A percentile compares a stretch with the other conserved stretches of the same genome.
Conservation (phyloP, 176 grass and related monocot species). For the Juncus inflexus region DNA sequence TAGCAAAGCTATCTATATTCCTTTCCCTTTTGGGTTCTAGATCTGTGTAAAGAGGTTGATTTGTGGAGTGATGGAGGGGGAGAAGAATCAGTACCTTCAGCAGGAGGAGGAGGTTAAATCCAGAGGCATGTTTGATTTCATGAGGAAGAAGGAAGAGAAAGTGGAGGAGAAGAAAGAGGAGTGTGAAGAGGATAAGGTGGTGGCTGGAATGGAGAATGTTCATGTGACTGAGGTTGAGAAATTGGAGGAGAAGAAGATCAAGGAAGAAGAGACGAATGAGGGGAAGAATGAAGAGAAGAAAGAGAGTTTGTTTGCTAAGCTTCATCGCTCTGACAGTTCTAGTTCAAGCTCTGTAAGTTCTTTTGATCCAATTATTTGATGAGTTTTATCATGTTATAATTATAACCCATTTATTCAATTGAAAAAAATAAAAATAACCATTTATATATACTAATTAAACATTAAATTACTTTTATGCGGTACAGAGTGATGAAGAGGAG, state of each 20-base stretch:
- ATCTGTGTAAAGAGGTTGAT: background rate
- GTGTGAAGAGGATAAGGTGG: conserved; percentile 38
- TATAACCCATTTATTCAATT: background rate
- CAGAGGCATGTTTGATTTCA: conserved; percentile 54
- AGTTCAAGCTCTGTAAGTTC: conserved; percentile 86
- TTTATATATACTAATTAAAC: background rate
- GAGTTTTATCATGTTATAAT: background rate
- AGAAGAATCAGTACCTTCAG: conserved; percentile 43
- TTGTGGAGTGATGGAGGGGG: conserved; percentile 52
- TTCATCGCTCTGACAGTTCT: conserved; percentile 59
- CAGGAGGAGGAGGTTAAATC: conserved; percentile 62
- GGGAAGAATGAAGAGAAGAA: conserved; percentile 59
- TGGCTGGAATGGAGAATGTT: conserved; percentile 49
- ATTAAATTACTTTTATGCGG: background rate
- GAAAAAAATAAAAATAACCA: background rate
- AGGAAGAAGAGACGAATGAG: conserved; percentile 14
- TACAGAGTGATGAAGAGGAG: conserved; percentile 87
- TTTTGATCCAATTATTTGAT: background rate
- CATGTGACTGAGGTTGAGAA: conserved; percentile 51
- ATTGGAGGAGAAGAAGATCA: conserved; percentile 33
- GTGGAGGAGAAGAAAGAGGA: conserved; percentile 31
- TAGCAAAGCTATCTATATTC: conserved; percentile 23
- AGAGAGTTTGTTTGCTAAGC: conserved; percentile 59
- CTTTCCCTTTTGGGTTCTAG: conserved; percentile 18
- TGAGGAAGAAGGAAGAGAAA: conserved; percentile 54